Evolutionary conservation across 192 early-diverging fungal species (phyloP).

Genomic region (Umbelopsis sp.): DNA sequence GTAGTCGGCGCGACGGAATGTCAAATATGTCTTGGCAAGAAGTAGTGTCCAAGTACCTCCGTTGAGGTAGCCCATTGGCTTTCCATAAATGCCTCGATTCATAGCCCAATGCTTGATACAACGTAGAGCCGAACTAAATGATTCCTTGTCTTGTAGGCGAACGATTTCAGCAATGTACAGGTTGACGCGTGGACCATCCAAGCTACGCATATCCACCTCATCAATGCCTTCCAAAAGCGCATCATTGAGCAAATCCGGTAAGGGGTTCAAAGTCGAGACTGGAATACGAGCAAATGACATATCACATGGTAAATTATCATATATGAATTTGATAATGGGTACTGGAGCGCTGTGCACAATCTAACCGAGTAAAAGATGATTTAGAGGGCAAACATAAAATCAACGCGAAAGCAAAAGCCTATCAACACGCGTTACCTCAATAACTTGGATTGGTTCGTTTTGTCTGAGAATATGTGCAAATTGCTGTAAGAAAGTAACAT

Average conservation of each 20-base stretch:
- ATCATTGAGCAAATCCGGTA: slow-evolving; percentile 32
- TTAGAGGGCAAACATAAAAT: no score
- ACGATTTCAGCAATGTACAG: slow-evolving; percentile 19
- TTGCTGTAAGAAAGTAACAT: not conserved
- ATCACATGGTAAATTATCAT: slow-evolving; percentile 27
- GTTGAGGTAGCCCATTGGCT: slow-evolving; percentile 37
- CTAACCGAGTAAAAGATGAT: no score
- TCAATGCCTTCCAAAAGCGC: slow-evolving; percentile 20
- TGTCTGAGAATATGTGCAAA: not conserved
- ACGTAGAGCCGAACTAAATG: slow-evolving; percentile 18
- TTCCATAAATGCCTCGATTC: slow-evolving; percentile 25
- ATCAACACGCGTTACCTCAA: no score
- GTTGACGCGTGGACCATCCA: slow-evolving; percentile 37
- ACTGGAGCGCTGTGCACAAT: slow-evolving; percentile 25
- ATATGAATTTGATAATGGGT: slow-evolving; percentile 33
- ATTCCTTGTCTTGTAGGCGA: not conserved
- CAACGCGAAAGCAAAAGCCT: no score
- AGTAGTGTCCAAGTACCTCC: slow-evolving; percentile 35
- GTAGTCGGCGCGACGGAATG: not conserved
- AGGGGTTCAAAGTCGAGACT: not conserved
- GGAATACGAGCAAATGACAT: slow-evolving; percentile 35
- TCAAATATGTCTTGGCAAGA: slow-evolving; percentile 22
- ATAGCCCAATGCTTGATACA: slow-evolving; percentile 36
- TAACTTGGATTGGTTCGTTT: not conserved
- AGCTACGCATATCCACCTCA: slow-evolving; percentile 18